Conservation (phyloP, 2,329 filamentous ascomycete genomes). For the Claviceps purpurea region DNA sequence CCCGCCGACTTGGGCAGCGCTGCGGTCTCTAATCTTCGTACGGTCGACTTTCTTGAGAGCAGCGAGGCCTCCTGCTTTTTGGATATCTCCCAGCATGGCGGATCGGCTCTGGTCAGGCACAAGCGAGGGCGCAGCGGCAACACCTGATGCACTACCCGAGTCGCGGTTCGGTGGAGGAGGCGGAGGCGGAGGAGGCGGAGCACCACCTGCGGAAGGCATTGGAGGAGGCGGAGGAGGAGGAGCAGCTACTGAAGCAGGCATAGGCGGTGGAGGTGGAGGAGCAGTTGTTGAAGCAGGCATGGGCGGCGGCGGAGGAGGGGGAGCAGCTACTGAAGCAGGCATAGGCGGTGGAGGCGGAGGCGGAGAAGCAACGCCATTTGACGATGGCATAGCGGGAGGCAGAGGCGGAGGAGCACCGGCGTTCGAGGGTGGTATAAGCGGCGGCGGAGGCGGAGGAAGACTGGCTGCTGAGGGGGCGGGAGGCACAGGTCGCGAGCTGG, state of each 20-base stretch:
- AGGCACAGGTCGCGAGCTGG: conserved; percentile 37
- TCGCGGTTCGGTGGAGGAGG: conserved; percentile 45
- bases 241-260: conserved; percentile 21
- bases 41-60: conserved; percentile 65
- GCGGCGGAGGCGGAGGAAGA: conserved; percentile 24
- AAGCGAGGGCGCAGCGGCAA: conserved; percentile 31
- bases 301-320: conserved; percentile 12
- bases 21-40: conserved; percentile 57
- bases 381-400: neutral
- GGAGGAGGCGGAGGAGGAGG: conserved; percentile 28
- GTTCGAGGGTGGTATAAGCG: conserved; percentile 13
- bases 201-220: conserved; percentile 14
- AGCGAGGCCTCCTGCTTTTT: conserved; percentile 51
- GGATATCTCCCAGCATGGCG: conserved; percentile 59
- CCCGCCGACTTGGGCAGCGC: conserved; percentile 45
- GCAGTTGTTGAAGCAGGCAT: conserved; percentile 18
- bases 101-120: conserved; percentile 33
- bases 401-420: conserved; percentile 16
- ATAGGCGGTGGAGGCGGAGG: conserved; percentile 28
- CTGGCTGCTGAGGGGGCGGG: conserved; percentile 33
- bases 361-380: conserved; percentile 12
- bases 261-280: conserved; percentile 23
- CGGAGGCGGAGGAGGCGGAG: conserved; percentile 29
- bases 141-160: conserved; percentile 42
- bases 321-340: conserved; percentile 24